Evolutionary conservation across 2,329 filamentous ascomycete species (phyloP).

Genomic region (Talaromyces amestolkiae): DNA sequence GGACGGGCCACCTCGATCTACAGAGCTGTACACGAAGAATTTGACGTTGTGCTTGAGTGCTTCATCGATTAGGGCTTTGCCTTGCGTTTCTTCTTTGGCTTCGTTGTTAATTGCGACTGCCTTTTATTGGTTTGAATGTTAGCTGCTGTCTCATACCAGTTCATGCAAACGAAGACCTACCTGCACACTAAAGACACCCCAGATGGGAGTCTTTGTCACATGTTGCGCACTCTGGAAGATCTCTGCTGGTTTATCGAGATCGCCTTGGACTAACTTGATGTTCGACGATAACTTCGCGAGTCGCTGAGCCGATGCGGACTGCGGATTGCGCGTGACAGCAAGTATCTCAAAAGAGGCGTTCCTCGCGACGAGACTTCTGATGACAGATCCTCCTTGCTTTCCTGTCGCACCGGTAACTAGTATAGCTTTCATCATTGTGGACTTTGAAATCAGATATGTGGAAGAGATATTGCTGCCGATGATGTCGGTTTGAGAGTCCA

Average conservation of each 20-base stretch:
- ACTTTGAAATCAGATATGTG: not conserved
- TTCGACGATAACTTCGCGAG: conserved; percentile 47
- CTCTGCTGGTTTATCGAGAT: conserved; percentile 51
- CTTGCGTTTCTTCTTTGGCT: conserved; percentile 51
- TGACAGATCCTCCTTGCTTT: conserved; percentile 41
- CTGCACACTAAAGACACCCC: conserved; percentile 64
- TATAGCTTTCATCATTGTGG: conserved; percentile 20
- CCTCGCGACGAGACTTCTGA: conserved; percentile 31
- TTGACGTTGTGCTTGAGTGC: conserved; percentile 54
- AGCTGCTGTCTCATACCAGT: not conserved
- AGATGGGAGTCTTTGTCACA: conserved; percentile 43
- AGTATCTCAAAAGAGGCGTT: conserved; percentile 50
- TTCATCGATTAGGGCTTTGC: conserved; percentile 58
- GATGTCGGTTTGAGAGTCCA: not conserved
- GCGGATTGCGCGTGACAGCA: conserved; percentile 59
- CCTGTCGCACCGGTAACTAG: conserved; percentile 43
- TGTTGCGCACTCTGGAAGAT: conserved; percentile 51
- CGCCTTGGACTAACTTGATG: conserved; percentile 57
- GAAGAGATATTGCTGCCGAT: not conserved
- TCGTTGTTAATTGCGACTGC: not conserved
- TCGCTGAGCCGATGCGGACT: conserved; percentile 51
- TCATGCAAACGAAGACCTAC: conserved; percentile 29
- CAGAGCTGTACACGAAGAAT: conserved; percentile 63
- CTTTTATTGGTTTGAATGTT: not conserved
- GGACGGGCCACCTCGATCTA: conserved; percentile 60